phyloP scores from a whole-genome alignment of 2,329 filamentous ascomycete species.

The Xylaria sp. region DNA sequence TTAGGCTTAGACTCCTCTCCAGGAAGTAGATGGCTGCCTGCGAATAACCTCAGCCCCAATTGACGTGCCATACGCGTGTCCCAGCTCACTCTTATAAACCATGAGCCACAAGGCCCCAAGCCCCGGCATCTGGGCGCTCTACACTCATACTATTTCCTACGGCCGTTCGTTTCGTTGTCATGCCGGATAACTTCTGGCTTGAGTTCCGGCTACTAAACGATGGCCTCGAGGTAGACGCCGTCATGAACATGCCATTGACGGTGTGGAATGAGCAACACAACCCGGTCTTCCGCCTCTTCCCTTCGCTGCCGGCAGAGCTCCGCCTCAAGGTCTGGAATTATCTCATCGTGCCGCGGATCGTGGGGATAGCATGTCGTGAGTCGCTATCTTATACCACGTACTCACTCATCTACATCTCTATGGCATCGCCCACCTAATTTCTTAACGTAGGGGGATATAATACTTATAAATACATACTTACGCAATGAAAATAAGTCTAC shows the following conservation, averaged over 20 bases:
- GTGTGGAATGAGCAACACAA: conserved; percentile 29
- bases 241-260: conserved; percentile 35
- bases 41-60: neutral
- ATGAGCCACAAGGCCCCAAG: neutral
- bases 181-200: conserved; percentile 55
- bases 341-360: conserved; percentile 58
- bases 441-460: neutral
- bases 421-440: neutral
- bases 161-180: conserved; percentile 11
- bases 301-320: conserved; percentile 58
- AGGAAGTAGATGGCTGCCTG: too few species aligned
- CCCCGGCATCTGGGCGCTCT: neutral
- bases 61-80: neutral
- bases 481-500: conserved; percentile 13
- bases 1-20: too few species aligned
- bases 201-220: conserved; percentile 59
- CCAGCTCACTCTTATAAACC: neutral
- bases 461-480: conserved; percentile 8
- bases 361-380: conserved; percentile 56
- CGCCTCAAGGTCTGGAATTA: conserved; percentile 61
- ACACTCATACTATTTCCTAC: conserved; percentile 6
- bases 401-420: neutral
- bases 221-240: conserved; percentile 48
- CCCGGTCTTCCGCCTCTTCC: conserved; percentile 51
- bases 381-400: neutral